Conservation (phyloP, 306 rosid genomes). For the Cicer judaicum region DNA sequence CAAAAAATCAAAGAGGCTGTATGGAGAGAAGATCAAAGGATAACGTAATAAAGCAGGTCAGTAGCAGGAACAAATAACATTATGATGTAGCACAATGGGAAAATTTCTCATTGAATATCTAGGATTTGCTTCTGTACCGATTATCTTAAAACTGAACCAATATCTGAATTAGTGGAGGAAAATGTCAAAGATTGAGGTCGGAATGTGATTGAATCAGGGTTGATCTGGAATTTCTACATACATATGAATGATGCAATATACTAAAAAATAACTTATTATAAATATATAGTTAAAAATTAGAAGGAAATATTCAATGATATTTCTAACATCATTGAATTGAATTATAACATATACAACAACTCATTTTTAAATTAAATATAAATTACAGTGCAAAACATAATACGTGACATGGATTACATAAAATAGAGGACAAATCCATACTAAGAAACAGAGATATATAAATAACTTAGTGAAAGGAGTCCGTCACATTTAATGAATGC, state of each 20-base stretch:
- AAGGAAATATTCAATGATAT: conserved; percentile 9
- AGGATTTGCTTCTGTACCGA: not conserved
- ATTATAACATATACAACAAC: not conserved
- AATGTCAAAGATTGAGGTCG: not conserved
- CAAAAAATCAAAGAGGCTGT: conserved; percentile 5
- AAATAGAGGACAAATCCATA: not conserved
- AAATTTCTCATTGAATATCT: not conserved
- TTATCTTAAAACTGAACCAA: conserved; percentile 5
- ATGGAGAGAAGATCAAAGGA: not conserved
- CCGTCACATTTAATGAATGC: conserved; percentile 13
- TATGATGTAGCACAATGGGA: not conserved
- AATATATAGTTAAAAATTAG: not conserved
- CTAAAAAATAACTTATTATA: not conserved
- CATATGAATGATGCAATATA: not conserved
- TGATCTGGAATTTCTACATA: not conserved
- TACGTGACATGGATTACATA: conserved; percentile 21
- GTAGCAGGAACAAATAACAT: conserved; percentile 12
- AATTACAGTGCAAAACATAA: not conserved
- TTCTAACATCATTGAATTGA: conserved; percentile 26
- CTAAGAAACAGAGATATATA: not conserved
- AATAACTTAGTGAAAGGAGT: not conserved
- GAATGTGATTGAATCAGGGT: not conserved
- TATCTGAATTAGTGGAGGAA: not conserved
- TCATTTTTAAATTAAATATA: conserved; percentile 9
- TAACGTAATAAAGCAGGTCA: not conserved